Evolutionary conservation across 768 basidiomycete genomes (phyloP), one percentile per base, ranked within the genome.

Genomic region (Collybia sordida): DNA sequence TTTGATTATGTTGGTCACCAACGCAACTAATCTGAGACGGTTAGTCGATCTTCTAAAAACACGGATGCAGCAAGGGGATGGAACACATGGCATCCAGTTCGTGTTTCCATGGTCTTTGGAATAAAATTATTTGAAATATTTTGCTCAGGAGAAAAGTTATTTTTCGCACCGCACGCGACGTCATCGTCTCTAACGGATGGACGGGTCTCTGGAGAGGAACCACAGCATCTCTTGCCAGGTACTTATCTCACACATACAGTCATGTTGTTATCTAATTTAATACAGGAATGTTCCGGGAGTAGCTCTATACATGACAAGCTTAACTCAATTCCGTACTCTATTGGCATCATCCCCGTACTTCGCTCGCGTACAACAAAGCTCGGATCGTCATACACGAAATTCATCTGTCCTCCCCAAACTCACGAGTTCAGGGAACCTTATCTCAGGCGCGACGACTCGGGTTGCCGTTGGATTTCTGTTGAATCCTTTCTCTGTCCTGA

Each of bases 41-140:
- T 15, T 38, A 92, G 90, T 96, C 56, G 94, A 97, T 70, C 73
- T 96, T 19, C 68, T 97, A 57, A 97, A 97, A 70, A 96, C 94
- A n/a, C 80, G 93, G 41, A 62, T 94, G 57, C 93, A 95, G 64
- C 92, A 94, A 67, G 83, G 83, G 46, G 86, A 89, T 65, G 78
- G 78, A 5, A 59, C 54, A 24, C 36, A 70, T 34, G 62, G 36
- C 18, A 60, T 65, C 59, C 64, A 69, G 80, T 77, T 58, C 53
- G 72, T 59, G 34, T 14, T 40, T 35, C 35, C n/a, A 41, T 23
- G 43, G 12, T 34, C 15, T 37, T 38, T 17, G 17, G 18, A 12
- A 15, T 28, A 38, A 11, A 22, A 18, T 40, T 31, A 42, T 22
- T 40, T 50, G 41, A 49, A 72, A 71, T 42, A 15, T 47, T 71